These are phyloP conservation scores for Aspergillus versicolor DNA, from an alignment of 2,329 filamentous ascomycete genomes.

Conservation along the genomic window DNA sequence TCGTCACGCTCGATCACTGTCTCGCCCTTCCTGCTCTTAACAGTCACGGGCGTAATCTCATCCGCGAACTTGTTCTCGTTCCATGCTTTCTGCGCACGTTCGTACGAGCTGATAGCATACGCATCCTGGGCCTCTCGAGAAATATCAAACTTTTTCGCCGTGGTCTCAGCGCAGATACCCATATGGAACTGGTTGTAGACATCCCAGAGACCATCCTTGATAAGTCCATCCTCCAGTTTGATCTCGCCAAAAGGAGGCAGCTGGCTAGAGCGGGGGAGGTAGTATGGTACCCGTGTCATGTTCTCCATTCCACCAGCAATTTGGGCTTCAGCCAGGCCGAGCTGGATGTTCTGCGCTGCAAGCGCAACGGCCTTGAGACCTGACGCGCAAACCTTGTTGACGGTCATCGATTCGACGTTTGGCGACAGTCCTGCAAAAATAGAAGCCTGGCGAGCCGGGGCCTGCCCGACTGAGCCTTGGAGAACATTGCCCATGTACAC, in stretches of 20 bases:
- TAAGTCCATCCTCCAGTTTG: constrained; percentile 84
- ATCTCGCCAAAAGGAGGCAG: constrained; percentile 84
- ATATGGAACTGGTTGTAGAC: constrained; percentile 97
- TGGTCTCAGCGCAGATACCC: constrained; percentile 95
- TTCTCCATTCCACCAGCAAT: constrained; percentile 97
- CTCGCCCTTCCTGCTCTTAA: constrained; percentile 81
- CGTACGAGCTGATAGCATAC: constrained; percentile 86
- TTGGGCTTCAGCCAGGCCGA: constrained; percentile 83
- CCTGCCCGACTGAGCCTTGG: constrained; percentile 78
- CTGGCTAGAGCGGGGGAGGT: constrained; percentile 76
- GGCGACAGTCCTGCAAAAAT: constrained; percentile 83
- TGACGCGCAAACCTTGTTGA: constrained; percentile 98
- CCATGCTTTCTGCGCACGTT: constrained; percentile 89
- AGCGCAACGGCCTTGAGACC: constrained; percentile 89
- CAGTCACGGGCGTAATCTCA: constrained; percentile 84
- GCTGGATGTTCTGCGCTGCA: constrained; percentile 90
- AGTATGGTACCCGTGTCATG: constrained; percentile 93
- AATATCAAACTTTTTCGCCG: constrained; percentile 81
- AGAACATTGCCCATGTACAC: constrained; percentile 98
- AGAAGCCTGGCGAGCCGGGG: constrained; percentile 85
- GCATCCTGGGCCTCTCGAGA: constrained; percentile 84
- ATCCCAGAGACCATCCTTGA: constrained; percentile 93
- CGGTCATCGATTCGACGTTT: constrained; percentile 82
- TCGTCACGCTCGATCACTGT: constrained; percentile 79
- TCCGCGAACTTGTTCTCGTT: constrained; percentile 77